Evolutionary conservation across 192 early-diverging fungal genomes (phyloP).

Genomic region (Coemansia sp.): DNA sequence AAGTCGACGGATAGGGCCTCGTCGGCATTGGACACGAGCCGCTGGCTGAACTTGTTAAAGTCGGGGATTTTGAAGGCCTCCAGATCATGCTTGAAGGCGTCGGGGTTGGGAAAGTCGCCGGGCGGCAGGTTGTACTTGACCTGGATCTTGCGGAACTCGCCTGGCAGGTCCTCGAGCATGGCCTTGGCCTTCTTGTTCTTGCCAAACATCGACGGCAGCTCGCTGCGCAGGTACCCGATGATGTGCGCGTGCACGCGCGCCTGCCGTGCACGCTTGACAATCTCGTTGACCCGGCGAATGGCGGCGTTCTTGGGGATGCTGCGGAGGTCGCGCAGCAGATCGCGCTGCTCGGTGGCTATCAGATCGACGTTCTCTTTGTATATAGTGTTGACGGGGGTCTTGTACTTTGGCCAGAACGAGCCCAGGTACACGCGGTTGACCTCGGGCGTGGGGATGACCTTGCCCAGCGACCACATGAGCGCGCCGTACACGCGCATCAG

Average conservation of each 20-base stretch:
- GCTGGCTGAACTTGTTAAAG: slow-evolving; percentile 69
- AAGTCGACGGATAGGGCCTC: slow-evolving; percentile 71
- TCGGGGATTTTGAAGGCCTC: slow-evolving; percentile 73
- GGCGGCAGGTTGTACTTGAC: slow-evolving; percentile 62
- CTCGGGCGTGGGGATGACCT: slow-evolving; percentile 82
- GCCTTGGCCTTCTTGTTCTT: slow-evolving; percentile 68
- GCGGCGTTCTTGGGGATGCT: slow-evolving; percentile 74
- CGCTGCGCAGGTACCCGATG: slow-evolving; percentile 72
- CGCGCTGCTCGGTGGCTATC: slow-evolving; percentile 67
- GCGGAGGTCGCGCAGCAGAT: slow-evolving; percentile 68
- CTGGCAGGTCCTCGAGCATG: slow-evolving; percentile 64
- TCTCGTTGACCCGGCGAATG: slow-evolving; percentile 83
- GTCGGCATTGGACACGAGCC: slow-evolving; percentile 60
- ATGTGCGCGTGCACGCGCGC: slow-evolving; percentile 82
- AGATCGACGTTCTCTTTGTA: slow-evolving; percentile 66
- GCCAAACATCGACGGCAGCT: slow-evolving; percentile 80
- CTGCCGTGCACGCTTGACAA: slow-evolving; percentile 76
- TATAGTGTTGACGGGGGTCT: slow-evolving; percentile 55
- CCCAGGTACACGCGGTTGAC: slow-evolving; percentile 81
- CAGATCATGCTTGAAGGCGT: slow-evolving; percentile 63
- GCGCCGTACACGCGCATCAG: slow-evolving; percentile 89
- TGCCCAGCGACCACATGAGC: slow-evolving; percentile 89
- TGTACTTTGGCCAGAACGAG: slow-evolving; percentile 69
- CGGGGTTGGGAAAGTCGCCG: slow-evolving; percentile 80
- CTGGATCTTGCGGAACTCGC: slow-evolving; percentile 72